phyloP scores from a whole-genome alignment of 2,329 filamentous ascomycete species.

The Trichoderma arundinaceum region DNA sequence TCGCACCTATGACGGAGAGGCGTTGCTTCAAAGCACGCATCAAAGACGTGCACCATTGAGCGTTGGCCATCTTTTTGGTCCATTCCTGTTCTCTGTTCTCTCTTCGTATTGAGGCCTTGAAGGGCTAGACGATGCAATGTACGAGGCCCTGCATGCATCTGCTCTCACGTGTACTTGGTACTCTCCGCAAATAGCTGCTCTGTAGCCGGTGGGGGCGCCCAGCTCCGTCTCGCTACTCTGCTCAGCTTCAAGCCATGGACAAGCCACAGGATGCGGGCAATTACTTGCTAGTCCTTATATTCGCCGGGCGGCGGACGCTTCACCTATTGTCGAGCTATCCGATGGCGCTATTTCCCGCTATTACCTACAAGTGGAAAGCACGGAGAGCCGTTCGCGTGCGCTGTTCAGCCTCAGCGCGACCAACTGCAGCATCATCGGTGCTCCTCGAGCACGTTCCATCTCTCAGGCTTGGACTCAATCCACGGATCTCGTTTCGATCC shows the following conservation, averaged over 20 bases:
- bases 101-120: neutral
- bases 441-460: neutral
- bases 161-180: neutral
- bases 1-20: neutral
- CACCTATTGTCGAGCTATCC: neutral
- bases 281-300: neutral
- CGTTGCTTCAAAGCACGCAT: neutral
- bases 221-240: neutral
- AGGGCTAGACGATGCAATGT: neutral
- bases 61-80: neutral
- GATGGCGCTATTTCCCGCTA: constrained; percentile 1
- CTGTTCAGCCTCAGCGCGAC: neutral
- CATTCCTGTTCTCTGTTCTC: neutral
- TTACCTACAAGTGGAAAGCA: neutral
- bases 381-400: neutral
- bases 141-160: neutral
- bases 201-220: too few relatives aligned
- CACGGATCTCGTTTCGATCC: constrained; percentile 19
- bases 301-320: neutral
- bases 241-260: constrained; percentile 15
- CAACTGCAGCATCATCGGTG: neutral
- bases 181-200: too few relatives aligned
- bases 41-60: neutral
- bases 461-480: neutral
- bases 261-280: neutral